Conservation (phyloP, 352 stramenopile genomes). For the Phytophthora fragariae region DNA sequence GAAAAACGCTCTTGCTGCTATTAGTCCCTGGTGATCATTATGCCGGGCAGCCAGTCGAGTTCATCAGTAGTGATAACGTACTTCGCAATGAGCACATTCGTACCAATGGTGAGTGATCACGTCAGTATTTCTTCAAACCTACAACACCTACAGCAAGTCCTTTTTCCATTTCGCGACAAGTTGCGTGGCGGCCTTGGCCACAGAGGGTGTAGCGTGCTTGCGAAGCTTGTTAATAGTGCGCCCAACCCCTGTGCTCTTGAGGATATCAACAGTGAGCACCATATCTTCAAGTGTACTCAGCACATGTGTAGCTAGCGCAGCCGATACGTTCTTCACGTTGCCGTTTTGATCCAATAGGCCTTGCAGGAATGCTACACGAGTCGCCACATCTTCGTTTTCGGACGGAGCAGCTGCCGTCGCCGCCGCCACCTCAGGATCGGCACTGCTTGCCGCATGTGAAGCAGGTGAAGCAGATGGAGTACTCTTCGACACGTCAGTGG, state of each 20-base stretch:
- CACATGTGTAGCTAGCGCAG: conserved; percentile 74
- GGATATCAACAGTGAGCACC: conserved; percentile 81
- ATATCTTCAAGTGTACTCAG: conserved; percentile 72
- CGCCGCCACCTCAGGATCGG: conserved; percentile 31
- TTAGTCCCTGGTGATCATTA: conserved; percentile 76
- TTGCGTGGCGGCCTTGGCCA: conserved; percentile 70
- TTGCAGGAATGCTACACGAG: conserved; percentile 76
- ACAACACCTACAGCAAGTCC: conserved; percentile 64
- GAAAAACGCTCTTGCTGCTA: conserved; percentile 65
- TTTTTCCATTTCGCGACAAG: conserved; percentile 91
- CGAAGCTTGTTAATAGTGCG: conserved; percentile 89
- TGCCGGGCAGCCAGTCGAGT: background rate
- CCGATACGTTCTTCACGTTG: conserved; percentile 79
- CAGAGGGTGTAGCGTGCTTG: conserved; percentile 71
- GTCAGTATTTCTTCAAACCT: conserved; percentile 14
- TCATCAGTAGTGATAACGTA: conserved; percentile 7
- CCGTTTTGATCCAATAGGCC: conserved; percentile 76
- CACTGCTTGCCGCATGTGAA: background rate
- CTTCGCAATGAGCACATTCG: conserved; percentile 15
- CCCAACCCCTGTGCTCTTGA: conserved; percentile 84
- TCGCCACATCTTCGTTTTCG: conserved; percentile 64
- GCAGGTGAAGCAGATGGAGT: conserved; percentile 1
- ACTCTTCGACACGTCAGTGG: background rate
- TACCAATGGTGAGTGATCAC: conserved; percentile 6
- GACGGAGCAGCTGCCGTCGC: conserved; percentile 25